A percentile compares a stretch with the other conserved stretches of the same genome.
Conservation (phyloP, 2,329 filamentous ascomycete species). For the Septoria petroselini region DNA sequence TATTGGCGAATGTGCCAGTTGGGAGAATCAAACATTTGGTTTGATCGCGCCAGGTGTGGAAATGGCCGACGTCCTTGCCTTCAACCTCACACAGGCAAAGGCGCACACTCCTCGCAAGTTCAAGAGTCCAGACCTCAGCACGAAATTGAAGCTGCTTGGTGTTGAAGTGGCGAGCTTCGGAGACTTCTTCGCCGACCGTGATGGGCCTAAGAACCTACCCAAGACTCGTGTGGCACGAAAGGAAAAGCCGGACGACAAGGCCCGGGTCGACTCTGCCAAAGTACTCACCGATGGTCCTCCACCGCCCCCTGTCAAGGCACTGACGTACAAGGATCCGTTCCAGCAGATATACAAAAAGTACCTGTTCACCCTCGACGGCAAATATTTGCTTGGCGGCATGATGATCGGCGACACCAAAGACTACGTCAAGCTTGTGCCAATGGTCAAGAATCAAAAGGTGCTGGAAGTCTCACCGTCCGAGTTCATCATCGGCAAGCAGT, state of each 20-base stretch:
- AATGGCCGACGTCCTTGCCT: constrained; percentile 88
- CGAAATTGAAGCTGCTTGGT: constrained; percentile 83
- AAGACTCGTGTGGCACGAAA: constrained; percentile 51
- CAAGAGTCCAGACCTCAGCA: constrained; percentile 82
- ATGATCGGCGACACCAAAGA: constrained; percentile 93
- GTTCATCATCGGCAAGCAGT: constrained; percentile 76
- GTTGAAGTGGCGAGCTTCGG: constrained; percentile 92
- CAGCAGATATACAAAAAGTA: constrained; percentile 90
- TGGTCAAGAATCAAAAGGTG: constrained; percentile 79
- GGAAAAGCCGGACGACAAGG: constrained; percentile 41
- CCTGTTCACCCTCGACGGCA: constrained; percentile 83
- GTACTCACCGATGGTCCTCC: constrained; percentile 55
- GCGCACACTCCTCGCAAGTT: constrained; percentile 67
- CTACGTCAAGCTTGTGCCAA: constrained; percentile 82
- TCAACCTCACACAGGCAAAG: constrained; percentile 83
- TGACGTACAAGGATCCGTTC: constrained; percentile 88
- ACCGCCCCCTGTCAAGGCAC: constrained; percentile 67
- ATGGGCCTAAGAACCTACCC: constrained; percentile 75
- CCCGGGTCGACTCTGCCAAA: constrained; percentile 45
- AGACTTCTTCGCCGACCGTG: constrained; percentile 86
- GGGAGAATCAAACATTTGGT: constrained; percentile 81
- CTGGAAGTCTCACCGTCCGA: constrained; percentile 76
- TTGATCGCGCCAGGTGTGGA: constrained; percentile 87
- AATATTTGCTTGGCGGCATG: constrained; percentile 90
- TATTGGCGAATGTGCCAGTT: constrained; percentile 87